These are phyloP conservation scores for Marasmius fiardii DNA, from an alignment of 1,284 basidiomycete species.

Conservation along the genomic window DNA sequence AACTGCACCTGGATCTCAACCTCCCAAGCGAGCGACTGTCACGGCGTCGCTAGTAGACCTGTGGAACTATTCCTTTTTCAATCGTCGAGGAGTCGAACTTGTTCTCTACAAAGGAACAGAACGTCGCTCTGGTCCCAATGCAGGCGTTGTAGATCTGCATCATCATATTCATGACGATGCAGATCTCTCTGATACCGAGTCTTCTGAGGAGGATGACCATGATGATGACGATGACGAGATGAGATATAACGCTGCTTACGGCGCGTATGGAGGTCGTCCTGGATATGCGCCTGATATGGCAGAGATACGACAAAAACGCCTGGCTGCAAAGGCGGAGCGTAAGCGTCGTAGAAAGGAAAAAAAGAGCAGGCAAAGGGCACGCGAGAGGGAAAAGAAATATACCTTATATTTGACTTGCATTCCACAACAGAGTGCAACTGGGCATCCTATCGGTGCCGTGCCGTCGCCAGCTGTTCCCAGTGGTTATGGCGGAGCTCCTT, in stretches of 20 bases:
- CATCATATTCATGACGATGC: conserved; percentile 46
- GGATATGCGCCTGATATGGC: conserved; percentile 35
- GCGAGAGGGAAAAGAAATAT: conserved; percentile 58
- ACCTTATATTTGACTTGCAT: conserved; percentile 57
- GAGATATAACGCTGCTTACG: conserved; percentile 36
- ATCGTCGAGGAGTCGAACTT: conserved; percentile 65
- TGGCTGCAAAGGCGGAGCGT: conserved; percentile 53
- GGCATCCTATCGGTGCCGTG: not conserved
- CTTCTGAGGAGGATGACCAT: conserved; percentile 39
- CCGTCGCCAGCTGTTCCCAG: not conserved
- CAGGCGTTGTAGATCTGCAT: conserved; percentile 50
- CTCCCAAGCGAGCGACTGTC: conserved; percentile 54
- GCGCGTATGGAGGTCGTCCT: conserved; percentile 34
- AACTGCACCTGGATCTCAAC: conserved; percentile 39
- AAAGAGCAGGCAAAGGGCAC: conserved; percentile 54
- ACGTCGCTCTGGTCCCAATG: conserved; percentile 59
- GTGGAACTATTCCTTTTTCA: conserved; percentile 76
- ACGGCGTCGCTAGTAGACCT: conserved; percentile 68
- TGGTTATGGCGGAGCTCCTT: conserved; percentile 1
- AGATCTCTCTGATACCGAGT: conserved; percentile 36
- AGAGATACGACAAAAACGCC: conserved; percentile 45
- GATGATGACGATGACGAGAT: conserved; percentile 35
- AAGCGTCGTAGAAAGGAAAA: conserved; percentile 60
- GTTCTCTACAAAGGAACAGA: conserved; percentile 74
- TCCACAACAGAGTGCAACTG: conserved; percentile 23